A percentile compares a stretch with the other conserved stretches of the same genome.
Evolutionary conservation across 257 asterid genomes (phyloP).

Genomic region (Plantago major): DNA sequence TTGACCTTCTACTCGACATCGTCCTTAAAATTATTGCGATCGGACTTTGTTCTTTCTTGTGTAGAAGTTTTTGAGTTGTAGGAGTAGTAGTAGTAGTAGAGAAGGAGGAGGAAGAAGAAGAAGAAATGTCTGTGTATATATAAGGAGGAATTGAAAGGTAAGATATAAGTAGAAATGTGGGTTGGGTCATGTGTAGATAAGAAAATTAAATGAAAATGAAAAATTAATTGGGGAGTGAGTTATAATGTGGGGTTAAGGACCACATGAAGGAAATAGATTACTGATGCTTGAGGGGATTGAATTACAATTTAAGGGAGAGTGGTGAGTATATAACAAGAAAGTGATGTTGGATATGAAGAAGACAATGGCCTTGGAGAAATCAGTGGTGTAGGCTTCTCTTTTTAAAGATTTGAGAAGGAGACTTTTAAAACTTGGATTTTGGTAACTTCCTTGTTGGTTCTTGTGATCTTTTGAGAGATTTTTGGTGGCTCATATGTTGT

Average conservation of each 20-base stretch:
- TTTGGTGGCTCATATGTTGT: too few species aligned
- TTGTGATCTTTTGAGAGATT: too few species aligned
- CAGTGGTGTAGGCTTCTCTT: constrained; percentile 31
- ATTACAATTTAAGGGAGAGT: constrained; percentile 9
- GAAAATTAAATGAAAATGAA: constrained; percentile 21
- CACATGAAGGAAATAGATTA: constrained; percentile 20
- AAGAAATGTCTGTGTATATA: constrained; percentile 12
- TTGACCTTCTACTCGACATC: constrained; percentile 71
- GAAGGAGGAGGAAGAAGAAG: constrained; percentile 17
- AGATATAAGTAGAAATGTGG: constrained; percentile 6
- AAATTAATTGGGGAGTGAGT: constrained; percentile 27
- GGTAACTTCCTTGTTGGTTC: too few species aligned
- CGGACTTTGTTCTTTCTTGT: background rate
- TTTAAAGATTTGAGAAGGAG: background rate
- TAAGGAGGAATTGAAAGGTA: background rate
- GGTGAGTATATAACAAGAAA: constrained; percentile 17
- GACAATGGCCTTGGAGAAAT: constrained; percentile 31
- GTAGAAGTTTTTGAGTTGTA: background rate
- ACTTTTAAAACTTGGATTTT: too few species aligned
- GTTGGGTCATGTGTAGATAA: constrained; percentile 18
- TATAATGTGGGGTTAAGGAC: constrained; percentile 35
- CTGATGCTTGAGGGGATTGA: background rate
- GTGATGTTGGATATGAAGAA: constrained; percentile 45
- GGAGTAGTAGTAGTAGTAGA: background rate
- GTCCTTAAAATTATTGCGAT: background rate